Evolutionary conservation across 768 basidiomycete species (phyloP), one percentile per base, ranked within the genome.

Genomic region (Termitomyces sp.): DNA sequence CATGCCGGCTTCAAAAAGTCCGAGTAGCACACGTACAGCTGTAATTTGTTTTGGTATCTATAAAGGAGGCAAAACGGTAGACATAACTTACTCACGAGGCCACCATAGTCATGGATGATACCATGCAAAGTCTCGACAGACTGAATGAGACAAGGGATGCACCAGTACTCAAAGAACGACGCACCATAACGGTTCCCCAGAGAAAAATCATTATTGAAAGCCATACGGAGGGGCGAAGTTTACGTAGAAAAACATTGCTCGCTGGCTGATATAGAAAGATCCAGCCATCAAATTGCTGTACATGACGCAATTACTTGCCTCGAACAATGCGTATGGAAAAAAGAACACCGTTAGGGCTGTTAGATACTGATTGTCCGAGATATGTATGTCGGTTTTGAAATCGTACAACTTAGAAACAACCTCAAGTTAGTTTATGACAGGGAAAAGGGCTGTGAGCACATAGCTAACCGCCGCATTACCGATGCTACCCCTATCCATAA

Each of bases 311-410:
- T 45, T 54, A 56, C 73, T 58, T 36, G 86, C 88, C 77, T 89
- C 88, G 16, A 90, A 84, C 43, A 85, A 59, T 24, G 87, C 76
- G 66, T 86, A 91, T 9, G 85, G 84, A 57, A 89, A 85, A 73
- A 90, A 92, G 75, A 92, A 91, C 4, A 88, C 78, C 4, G 86
- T 87, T 51, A 88, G 72, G 4, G 85, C 84, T 54, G 86, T 75
- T 32, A 88, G 74, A 66, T 88, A 88, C 64, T 88, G 86, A 48
- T 73, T 79, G 64, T 88, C 82, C 6, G 76, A 33, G 28, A 88
- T 81, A 33, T 81, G 72, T 44, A 88, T 70, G 63, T 87, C 83
- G 16, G 60, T 62, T 61, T 80, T 80, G 58, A 90, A 72, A 56
- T 77, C 68, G 59, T 88, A 88, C 45, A 90, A 65, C 86, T 30